Base-by-base conservation (phyloP, 257 asterid genomes). In the Coffea canephora region DNA sequence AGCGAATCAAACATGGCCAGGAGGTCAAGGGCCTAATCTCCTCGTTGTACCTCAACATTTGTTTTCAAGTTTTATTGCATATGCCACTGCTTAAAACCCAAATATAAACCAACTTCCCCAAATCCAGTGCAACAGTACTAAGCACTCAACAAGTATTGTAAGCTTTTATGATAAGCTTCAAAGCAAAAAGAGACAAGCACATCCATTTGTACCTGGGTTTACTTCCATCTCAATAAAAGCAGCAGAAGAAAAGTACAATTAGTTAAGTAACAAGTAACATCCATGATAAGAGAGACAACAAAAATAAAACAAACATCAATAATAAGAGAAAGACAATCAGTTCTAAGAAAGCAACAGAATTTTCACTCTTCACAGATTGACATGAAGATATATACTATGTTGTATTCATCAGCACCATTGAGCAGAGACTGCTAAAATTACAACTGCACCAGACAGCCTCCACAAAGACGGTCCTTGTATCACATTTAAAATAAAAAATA, bases 401-500 rank as follows among this genome's bases (percentile, higher is more conserved):
- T 39, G 14, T 31, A 45, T 25, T 45, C 31, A 76, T 45, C 46
- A 55, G 34, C 48, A 45, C 50, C 69, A 76, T 62, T 31, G 5
- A 25, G 48, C 21, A 21, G 67, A 61, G 34, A 31, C 7, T n/a
- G 3, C 7, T 41, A 41, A 54, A 61, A 80, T 52, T 54, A 62
- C 31, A 71, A 61, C 46, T 34, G 64, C 39, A 55, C 79, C 69
- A 55, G 48, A 67, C 73, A 77, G 39, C 49, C 31, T 73, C 67
- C 39, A 25, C 45, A 31, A 50, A 73, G 49, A 23, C 66, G 83
- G 36, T 55, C 57, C 39, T 81, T 70, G 61, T 39, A 61, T 64
- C 52, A 74, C 70, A 76, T 65, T 74, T 65, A 65, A 77, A 68
- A 77, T 49, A 66, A 77, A 59, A 54, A 39, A 61, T 52, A 73